A percentile compares a stretch with the other conserved stretches of the same genome.
Conservation (phyloP, 2,329 filamentous ascomycete species). For the Ceratocystiopsis minuta region DNA sequence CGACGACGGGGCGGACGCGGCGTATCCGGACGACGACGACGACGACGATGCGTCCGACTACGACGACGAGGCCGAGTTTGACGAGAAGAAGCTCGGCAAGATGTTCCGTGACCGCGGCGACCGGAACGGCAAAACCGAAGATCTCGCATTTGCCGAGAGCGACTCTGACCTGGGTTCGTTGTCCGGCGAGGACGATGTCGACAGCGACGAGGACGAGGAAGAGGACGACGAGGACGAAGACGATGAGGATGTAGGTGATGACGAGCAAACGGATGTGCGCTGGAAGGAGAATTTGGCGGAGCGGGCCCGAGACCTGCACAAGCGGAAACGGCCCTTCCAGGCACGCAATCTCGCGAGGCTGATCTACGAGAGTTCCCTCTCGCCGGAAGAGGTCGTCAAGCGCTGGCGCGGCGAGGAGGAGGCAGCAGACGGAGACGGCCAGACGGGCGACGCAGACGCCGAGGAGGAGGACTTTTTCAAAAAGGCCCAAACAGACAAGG, state of each 20-base stretch:
- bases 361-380: conserved; percentile 72
- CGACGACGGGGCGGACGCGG: conserved; percentile 33
- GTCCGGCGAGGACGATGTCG: conserved; percentile 29
- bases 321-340: conserved; percentile 52
- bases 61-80: conserved; percentile 35
- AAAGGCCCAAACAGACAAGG: conserved; percentile 43
- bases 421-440: neutral
- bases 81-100: conserved; percentile 40
- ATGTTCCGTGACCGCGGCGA: conserved; percentile 37
- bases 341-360: conserved; percentile 68
- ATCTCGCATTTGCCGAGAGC: conserved; percentile 83
- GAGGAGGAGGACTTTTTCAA: conserved; percentile 50
- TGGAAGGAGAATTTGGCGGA: conserved; percentile 84
- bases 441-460: conserved; percentile 21
- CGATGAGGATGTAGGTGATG: conserved; percentile 38
- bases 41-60: conserved; percentile 32
- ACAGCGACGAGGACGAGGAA: conserved; percentile 30
- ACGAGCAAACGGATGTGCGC: conserved; percentile 41
- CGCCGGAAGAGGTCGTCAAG: conserved; percentile 55
- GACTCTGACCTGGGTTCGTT: conserved; percentile 91
- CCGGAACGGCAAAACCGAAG: conserved; percentile 40
- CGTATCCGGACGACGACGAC: conserved; percentile 31
- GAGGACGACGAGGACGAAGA: conserved; percentile 28
- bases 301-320: conserved; percentile 55
- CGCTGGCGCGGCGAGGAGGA: conserved; percentile 57